Percentiles rank a stretch among this genome's conserved stretches.
Conservation (phyloP, 306 rosid genomes). For the Vigna hirtella region DNA sequence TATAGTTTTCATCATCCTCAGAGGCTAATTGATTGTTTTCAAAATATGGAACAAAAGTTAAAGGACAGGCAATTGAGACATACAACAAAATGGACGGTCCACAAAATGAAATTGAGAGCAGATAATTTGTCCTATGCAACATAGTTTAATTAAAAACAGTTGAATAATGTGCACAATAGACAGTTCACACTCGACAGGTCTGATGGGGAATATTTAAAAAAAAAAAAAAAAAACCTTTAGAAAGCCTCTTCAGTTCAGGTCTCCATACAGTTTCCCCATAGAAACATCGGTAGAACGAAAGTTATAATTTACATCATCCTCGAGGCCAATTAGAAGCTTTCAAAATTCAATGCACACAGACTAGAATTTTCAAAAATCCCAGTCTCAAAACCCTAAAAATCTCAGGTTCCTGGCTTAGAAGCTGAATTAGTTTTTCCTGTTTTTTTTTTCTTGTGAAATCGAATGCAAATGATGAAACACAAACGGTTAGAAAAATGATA, state of each 20-base stretch:
- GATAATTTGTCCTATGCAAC: not conserved
- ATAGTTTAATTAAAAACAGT: no score
- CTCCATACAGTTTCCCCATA: slow-evolving; percentile 62
- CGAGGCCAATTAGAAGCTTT: slow-evolving; percentile 34
- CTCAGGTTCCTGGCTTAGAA: no score
- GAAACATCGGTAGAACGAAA: slow-evolving; percentile 64
- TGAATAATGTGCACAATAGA: no score
- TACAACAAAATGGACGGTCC: slow-evolving; percentile 2
- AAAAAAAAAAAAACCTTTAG: not conserved
- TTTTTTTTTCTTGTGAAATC: no score
- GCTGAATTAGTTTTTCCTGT: no score
- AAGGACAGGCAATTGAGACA: not conserved
- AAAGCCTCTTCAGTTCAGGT: slow-evolving; percentile 72
- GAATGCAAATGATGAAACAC: not conserved
- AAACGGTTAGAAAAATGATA: not conserved
- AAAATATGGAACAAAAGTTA: not conserved
- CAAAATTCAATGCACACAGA: not conserved
- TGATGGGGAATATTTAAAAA: no score
- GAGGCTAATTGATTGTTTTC: no score
- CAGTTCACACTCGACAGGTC: no score
- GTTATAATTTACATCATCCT: slow-evolving; percentile 56
- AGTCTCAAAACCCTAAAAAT: no score
- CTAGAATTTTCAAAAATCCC: no score
- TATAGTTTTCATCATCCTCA: no score
- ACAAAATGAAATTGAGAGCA: no score